Base-by-base conservation (phyloP, 768 basidiomycete genomes). In the Tulasnella sp. region DNA sequence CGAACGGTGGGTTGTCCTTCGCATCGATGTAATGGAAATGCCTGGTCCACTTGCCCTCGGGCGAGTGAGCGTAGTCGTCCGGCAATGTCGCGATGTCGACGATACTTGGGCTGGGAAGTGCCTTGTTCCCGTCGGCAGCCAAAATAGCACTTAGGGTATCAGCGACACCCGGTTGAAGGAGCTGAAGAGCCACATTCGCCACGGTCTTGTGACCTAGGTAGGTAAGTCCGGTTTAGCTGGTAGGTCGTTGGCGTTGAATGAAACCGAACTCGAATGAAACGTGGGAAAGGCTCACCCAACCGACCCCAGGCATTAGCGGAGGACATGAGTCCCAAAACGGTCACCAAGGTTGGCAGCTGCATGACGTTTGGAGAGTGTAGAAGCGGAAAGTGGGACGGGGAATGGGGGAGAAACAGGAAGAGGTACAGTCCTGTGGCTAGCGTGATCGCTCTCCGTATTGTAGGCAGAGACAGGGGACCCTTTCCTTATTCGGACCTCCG, bases 11-110 rank as follows among this genome's bases (percentile, higher is more conserved):
- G 29, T 73, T 34, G 22, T 73, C 72, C 2, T 69, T 3, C 2
- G 66, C 72, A 35, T 73, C 44, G 52, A 73, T 62, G 72, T 29
- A 73, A 37, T 73, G 72, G n/a, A 69, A 59, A 17, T 11, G 29
- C 9, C 32, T 44, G 5, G 72, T n/a, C 26, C 26, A 70, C 9
- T 7, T 19, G n/a, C 69, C 69, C 8, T 19, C 47, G n/a, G 41
- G 5, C 14, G n/a, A n/a, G 5, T 37, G 34, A 17, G 7, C n/a
- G 11, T 34, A 70, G 5, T 70, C 69, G 35, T 70, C 73, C n/a
- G 72, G 67, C 72, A 67, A 73, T 1, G 72, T 59, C 1, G 72
- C 36, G 8, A 73, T 34, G 35, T 67, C 65, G 22, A 73, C 41
- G 36, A 68, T 67, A 7, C 19, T 42, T 26, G 62, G 59, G 7